phyloP scores from a whole-genome alignment of 2,329 filamentous ascomycete genomes.

The Pestalotiopsis sp. region DNA sequence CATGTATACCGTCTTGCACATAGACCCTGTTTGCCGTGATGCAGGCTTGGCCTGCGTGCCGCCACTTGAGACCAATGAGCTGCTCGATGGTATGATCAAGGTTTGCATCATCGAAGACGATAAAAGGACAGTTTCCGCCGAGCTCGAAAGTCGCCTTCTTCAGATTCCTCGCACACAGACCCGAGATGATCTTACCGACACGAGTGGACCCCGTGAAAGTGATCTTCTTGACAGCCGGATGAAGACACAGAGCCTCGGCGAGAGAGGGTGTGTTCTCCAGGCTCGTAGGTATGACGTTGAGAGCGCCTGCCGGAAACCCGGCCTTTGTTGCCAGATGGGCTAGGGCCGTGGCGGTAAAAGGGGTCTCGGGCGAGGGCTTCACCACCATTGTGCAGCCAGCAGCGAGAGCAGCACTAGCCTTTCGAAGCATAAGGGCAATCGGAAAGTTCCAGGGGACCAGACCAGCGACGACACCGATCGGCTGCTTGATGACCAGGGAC shows the following conservation, averaged over 20 bases:
- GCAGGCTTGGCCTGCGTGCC: conserved; percentile 64
- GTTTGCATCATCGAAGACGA: conserved; percentile 69
- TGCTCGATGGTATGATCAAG: conserved; percentile 57
- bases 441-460: conserved; percentile 74
- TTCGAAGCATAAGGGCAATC: conserved; percentile 66
- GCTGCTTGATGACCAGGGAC: conserved; percentile 73
- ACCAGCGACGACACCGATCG: conserved; percentile 66
- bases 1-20: conserved; percentile 63
- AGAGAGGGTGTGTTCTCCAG: conserved; percentile 43
- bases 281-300: conserved; percentile 52
- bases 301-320: conserved; percentile 72
- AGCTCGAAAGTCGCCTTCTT: conserved; percentile 72
- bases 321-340: conserved; percentile 68
- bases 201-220: conserved; percentile 74
- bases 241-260: conserved; percentile 46
- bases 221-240: conserved; percentile 57
- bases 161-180: conserved; percentile 61
- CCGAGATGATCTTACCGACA: conserved; percentile 67
- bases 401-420: conserved; percentile 66
- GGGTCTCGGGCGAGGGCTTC: conserved; percentile 74
- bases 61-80: conserved; percentile 38
- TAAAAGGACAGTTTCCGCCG: conserved; percentile 68
- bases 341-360: conserved; percentile 69
- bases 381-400: conserved; percentile 74
- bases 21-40: conserved; percentile 67